phyloP scores from a whole-genome alignment of 2,329 filamentous ascomycete species.

The Diaporthe amygdali region DNA sequence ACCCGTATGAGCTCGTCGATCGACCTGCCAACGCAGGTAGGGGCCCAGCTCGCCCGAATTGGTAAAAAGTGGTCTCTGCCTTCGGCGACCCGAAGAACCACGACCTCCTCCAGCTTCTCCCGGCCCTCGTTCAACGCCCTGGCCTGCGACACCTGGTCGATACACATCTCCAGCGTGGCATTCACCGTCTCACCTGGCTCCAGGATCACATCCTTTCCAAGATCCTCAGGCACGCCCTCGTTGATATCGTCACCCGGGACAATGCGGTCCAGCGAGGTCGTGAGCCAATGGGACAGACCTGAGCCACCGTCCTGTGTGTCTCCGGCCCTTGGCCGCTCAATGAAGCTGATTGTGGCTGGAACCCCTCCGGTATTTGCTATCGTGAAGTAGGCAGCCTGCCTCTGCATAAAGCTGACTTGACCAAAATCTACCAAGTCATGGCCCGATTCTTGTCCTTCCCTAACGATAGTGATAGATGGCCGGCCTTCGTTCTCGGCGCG shows the following conservation, averaged over 20 bases:
- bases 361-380: conserved; percentile 93
- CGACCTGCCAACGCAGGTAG: conserved; percentile 82
- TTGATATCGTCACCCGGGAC: conserved; percentile 39
- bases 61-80: conserved; percentile 94
- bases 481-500: conserved; percentile 89
- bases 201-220: conserved; percentile 65
- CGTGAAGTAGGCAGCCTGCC: conserved; percentile 71
- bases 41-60: conserved; percentile 77
- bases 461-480: conserved; percentile 80
- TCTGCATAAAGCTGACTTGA: conserved; percentile 70
- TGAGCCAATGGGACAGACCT: conserved; percentile 69
- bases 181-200: conserved; percentile 84
- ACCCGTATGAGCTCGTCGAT: conserved; percentile 88
- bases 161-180: conserved; percentile 69
- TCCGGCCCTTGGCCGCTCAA: conserved; percentile 68
- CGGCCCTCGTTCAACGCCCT: conserved; percentile 74
- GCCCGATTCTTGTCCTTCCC: conserved; percentile 63
- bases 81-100: conserved; percentile 81
- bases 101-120: conserved; percentile 77
- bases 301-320: conserved; percentile 38
- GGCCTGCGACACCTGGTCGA: conserved; percentile 69
- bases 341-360: conserved; percentile 78
- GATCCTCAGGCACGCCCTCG: conserved; percentile 32
- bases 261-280: conserved; percentile 65
- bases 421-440: conserved; percentile 76